These are phyloP conservation scores for Trichoderma semiorbis DNA, from an alignment of 2,329 filamentous ascomycete species.

Conservation along the genomic window DNA sequence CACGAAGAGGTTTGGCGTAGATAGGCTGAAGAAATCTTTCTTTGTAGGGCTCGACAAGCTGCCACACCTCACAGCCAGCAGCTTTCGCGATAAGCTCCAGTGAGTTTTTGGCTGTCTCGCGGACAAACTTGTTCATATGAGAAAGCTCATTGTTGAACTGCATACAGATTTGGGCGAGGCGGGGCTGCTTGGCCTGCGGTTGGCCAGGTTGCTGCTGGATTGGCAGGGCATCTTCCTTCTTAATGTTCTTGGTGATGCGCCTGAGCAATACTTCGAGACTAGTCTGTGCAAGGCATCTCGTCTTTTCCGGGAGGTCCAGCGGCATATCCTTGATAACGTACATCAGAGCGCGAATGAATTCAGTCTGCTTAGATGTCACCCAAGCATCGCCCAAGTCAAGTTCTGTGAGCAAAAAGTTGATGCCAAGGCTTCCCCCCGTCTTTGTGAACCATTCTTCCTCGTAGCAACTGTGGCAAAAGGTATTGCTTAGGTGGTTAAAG, in stretches of 20 bases:
- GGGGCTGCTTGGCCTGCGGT: constrained; percentile 49
- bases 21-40: constrained; percentile 87
- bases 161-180: constrained; percentile 73
- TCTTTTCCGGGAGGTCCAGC: constrained; percentile 85
- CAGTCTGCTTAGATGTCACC: constrained; percentile 76
- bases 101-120: constrained; percentile 77
- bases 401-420: constrained; percentile 81
- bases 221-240: constrained; percentile 65
- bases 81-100: constrained; percentile 79
- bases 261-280: constrained; percentile 77
- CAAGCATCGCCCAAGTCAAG: constrained; percentile 80
- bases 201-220: constrained; percentile 41
- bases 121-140: constrained; percentile 94
- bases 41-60: constrained; percentile 85
- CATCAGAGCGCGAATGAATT: constrained; percentile 86
- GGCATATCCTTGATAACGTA: constrained; percentile 99
- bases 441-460: constrained; percentile 99
- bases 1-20: constrained; percentile 89
- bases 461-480: constrained; percentile 92
- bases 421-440: constrained; percentile 84
- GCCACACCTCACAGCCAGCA: constrained; percentile 74
- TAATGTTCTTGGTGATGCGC: constrained; percentile 72
- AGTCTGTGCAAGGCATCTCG: constrained; percentile 74
- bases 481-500: constrained; percentile 76
- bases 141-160: constrained; percentile 84